Conservation (phyloP, 805 yeast genomes). For the Maudiozyma turicensis region DNA sequence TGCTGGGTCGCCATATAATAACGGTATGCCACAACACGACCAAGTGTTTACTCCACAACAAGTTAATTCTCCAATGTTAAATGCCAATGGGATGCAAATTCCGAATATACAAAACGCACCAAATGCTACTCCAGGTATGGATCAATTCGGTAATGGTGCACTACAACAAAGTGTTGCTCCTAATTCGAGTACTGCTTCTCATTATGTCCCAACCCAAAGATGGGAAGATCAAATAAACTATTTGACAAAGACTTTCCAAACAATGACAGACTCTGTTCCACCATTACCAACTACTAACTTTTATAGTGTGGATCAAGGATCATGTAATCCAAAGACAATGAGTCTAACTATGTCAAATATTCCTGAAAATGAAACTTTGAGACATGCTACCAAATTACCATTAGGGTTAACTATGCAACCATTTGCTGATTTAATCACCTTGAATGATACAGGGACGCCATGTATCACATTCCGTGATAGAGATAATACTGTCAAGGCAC, state of each 20-base stretch:
- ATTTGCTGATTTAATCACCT: conserved; percentile 51
- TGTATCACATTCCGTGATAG: conserved; percentile 25
- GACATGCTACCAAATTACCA: conserved; percentile 66
- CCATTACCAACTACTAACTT: conserved; percentile 73
- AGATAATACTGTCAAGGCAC: conserved; percentile 34
- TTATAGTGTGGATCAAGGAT: conserved; percentile 70
- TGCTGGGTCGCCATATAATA: background rate
- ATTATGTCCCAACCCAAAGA: conserved; percentile 27
- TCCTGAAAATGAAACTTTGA: conserved; percentile 63
- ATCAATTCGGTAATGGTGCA: background rate
- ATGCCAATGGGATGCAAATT: background rate
- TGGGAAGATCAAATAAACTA: conserved; percentile 30
- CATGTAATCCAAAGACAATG: conserved; percentile 70
- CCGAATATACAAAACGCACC: background rate
- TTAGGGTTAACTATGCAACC: conserved; percentile 76
- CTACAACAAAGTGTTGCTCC: too few relatives aligned
- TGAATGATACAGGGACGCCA: conserved; percentile 48
- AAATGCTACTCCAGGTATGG: background rate
- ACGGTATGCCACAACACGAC: background rate
- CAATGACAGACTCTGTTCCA: conserved; percentile 71
- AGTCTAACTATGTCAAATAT: conserved; percentile 73
- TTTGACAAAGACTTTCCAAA: conserved; percentile 42
- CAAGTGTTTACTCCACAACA: conserved; percentile 6
- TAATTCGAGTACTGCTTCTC: conserved; percentile 12
- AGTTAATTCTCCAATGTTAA: background rate